phyloP scores from a whole-genome alignment of 2,329 filamentous ascomycete genomes.

The Rutstroemia sp. region DNA sequence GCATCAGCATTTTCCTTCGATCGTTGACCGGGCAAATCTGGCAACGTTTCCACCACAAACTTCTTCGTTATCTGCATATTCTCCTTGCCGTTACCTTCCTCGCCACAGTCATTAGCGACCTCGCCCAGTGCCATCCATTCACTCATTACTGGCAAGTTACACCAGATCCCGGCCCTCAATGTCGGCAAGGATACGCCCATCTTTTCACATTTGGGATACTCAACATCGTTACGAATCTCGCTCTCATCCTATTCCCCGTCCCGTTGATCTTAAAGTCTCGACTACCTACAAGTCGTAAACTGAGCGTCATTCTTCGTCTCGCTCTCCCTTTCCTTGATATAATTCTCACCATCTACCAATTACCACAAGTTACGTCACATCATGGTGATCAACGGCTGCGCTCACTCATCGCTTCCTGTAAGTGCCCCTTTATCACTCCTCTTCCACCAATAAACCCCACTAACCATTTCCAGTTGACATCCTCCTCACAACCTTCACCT shows the following conservation, averaged over 20 bases:
- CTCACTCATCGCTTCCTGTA: conserved; percentile 68
- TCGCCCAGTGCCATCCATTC: conserved; percentile 75
- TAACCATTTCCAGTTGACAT: conserved; percentile 52
- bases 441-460: neutral
- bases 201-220: conserved; percentile 78
- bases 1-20: conserved; percentile 82
- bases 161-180: conserved; percentile 76
- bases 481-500: conserved; percentile 74
- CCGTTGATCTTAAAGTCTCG: conserved; percentile 74
- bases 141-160: conserved; percentile 68
- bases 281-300: conserved; percentile 44
- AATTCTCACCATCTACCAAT: conserved; percentile 67
- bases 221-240: conserved; percentile 80
- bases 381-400: conserved; percentile 74
- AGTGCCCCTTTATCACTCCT: neutral
- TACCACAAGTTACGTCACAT: conserved; percentile 62
- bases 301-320: neutral
- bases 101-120: conserved; percentile 68
- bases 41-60: conserved; percentile 64
- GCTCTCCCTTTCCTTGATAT: conserved; percentile 62
- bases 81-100: conserved; percentile 70
- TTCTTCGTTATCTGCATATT: conserved; percentile 63
- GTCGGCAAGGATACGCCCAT: conserved; percentile 77
- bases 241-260: conserved; percentile 80
- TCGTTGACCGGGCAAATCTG: conserved; percentile 76